A percentile compares a stretch with the other conserved stretches of the same genome.
Conservation (phyloP, 495 filamentous ascomycete species). For the Penicillium herquei region DNA sequence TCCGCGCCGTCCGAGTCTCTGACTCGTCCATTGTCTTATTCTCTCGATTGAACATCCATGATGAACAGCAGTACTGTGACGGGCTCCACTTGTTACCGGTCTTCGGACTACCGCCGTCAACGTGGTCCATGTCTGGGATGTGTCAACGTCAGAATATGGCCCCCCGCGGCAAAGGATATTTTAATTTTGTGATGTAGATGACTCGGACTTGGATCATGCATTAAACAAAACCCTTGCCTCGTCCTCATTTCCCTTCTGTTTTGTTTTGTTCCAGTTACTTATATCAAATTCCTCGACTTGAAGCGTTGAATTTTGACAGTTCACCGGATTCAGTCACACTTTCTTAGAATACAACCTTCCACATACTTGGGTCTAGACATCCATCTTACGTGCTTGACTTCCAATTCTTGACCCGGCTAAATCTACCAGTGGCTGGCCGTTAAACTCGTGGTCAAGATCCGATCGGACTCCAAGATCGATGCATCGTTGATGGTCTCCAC, state of each 20-base stretch:
- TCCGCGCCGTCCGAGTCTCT: background rate
- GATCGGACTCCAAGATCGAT: slow-evolving; percentile 12
- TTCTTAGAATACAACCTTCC: slow-evolving; percentile 22
- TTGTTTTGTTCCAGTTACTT: background rate
- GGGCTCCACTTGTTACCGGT: slow-evolving; percentile 16
- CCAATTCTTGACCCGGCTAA: background rate
- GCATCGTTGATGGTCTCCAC: slow-evolving; percentile 12
- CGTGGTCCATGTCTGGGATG: slow-evolving; percentile 18
- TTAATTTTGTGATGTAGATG: slow-evolving; percentile 8
- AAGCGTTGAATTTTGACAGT: background rate
- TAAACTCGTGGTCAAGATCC: slow-evolving; percentile 10
- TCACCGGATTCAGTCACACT: slow-evolving; percentile 19
- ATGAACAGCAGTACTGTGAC: background rate
- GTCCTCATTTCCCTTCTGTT: slow-evolving; percentile 11
- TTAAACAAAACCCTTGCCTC: slow-evolving; percentile 25
- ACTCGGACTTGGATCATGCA: slow-evolving; percentile 8
- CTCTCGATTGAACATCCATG: no score
- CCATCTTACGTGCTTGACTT: background rate
- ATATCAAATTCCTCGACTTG: slow-evolving; percentile 8
- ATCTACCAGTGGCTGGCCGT: slow-evolving; percentile 2
- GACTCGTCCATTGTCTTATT: slow-evolving; percentile 5
- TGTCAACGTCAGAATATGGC: slow-evolving; percentile 9
- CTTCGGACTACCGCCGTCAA: slow-evolving; percentile 18
- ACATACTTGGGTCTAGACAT: slow-evolving; percentile 15
- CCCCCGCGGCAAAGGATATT: slow-evolving; percentile 15